Base-by-base conservation (phyloP, 2,329 filamentous ascomycete genomes). In the Colletotrichum melonis region DNA sequence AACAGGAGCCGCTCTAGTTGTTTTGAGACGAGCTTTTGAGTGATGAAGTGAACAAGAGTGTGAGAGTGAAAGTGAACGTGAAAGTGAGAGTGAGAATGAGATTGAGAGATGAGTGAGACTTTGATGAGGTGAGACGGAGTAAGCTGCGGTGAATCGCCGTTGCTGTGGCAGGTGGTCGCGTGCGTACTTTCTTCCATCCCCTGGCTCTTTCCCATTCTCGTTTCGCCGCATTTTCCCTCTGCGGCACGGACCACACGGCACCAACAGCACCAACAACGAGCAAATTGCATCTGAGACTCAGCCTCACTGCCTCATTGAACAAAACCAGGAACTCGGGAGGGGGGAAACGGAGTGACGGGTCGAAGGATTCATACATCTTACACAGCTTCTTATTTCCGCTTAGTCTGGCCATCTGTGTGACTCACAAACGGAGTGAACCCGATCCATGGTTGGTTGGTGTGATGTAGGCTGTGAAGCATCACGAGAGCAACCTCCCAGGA, bases 121-220 rank as follows among this genome's bases (percentile, higher is more conserved):
- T 49, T 49, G 42, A 49, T 49, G 38, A 70, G 62, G 67, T 59
- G 56, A 66, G 62, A 66, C 38, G 28, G 54, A 24, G 32, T 38
- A 19, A 26, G 38, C 38, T 38, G 32, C 32, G 26, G 49, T 69
- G 46, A 65, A 19, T 49, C 58, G 38, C 38, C 35, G 69, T 62
- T 68, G 42, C 22, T 26, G 49, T 67, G 56, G 56, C 68, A 71
- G 69, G 57, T 35, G 64, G 52, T 72, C 64, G 69, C 64, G 69
- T 72, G 64, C 16, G 19, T 35, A 11, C 24, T 35, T 46, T 24
- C 24, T 35, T 16, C 57, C 12, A 28, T 22, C 63, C 63, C 63
- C 16, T 26, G 5, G 30, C 12, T 12, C 28, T 49, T 55, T 19
- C 3, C 54, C 8, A 5, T 24, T 16, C 11, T 26, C 54, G 32